These are phyloP conservation scores for Ascosphaera apis DNA, from an alignment of 2,329 filamentous ascomycete genomes.

Conservation along the genomic window DNA sequence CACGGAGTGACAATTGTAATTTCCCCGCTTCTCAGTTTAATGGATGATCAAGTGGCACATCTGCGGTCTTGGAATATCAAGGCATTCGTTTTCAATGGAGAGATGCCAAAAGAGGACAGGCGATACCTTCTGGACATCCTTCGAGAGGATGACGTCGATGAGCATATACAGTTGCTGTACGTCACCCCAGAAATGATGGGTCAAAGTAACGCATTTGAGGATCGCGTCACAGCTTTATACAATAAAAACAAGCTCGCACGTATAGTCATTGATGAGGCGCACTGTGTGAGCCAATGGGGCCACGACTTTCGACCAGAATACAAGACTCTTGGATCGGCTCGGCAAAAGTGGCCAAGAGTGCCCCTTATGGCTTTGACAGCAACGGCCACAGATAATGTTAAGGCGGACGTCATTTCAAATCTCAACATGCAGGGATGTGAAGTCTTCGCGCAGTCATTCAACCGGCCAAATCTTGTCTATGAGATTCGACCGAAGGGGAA, in stretches of 20 bases:
- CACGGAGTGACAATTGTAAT: conserved; percentile 59
- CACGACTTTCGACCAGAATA: conserved; percentile 96
- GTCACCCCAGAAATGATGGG: conserved; percentile 83
- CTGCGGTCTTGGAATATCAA: conserved; percentile 48
- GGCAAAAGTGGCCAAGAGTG: conserved; percentile 49
- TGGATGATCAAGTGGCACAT: conserved; percentile 90
- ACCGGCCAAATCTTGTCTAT: conserved; percentile 83
- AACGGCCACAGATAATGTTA: conserved; percentile 83
- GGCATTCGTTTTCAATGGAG: conserved; percentile 62
- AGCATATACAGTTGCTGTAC: conserved; percentile 68
- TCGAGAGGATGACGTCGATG: conserved; percentile 40
- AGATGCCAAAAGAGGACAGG: conserved; percentile 40
- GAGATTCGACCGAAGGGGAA: conserved; percentile 54
- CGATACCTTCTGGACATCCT: conserved; percentile 42
- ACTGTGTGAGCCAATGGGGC: conserved; percentile 97
- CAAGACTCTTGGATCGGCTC: conserved; percentile 57
- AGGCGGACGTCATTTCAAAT: conserved; percentile 75
- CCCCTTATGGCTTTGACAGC: conserved; percentile 90
- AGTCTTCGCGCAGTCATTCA: conserved; percentile 80
- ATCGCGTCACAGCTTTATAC: conserved; percentile 45
- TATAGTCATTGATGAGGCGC: conserved; percentile 94
- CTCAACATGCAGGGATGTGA: conserved; percentile 61
- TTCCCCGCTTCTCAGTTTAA: conserved; percentile 82
- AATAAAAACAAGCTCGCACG: conserved; percentile 51
- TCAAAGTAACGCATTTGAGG: conserved; percentile 49